Conservation (phyloP, 441 rosid genomes). For the Pelargonium citronellum region DNA sequence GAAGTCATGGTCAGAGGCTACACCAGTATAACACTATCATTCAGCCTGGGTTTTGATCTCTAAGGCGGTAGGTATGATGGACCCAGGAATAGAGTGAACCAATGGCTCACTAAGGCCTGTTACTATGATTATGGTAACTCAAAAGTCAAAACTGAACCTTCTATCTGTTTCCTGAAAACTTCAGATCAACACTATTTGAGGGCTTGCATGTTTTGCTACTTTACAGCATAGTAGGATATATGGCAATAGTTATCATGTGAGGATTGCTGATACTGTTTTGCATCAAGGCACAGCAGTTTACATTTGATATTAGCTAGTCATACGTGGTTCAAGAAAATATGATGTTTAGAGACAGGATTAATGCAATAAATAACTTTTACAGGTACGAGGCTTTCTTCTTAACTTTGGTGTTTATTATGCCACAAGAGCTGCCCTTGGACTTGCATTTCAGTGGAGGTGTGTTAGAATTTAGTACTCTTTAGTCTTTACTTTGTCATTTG, state of each 20-base stretch:
- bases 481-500: neutral
- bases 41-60: neutral
- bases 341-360: neutral
- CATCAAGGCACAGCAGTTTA: neutral
- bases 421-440: slow-evolving; percentile 91
- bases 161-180: neutral
- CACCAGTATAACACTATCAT: neutral
- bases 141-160: neutral
- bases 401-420: slow-evolving; percentile 90
- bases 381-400: slow-evolving; percentile 95
- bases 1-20: slow-evolving; percentile 1
- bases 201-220: neutral
- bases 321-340: neutral
- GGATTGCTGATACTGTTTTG: neutral
- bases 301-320: neutral
- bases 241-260: neutral
- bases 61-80: neutral
- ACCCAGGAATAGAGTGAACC: neutral
- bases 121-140: neutral
- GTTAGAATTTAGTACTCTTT: slow-evolving; percentile 17
- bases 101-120: neutral
- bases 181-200: neutral
- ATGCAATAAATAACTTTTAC: slow-evolving; percentile 19
- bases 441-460: slow-evolving; percentile 87
- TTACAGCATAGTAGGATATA: neutral